Conservation (phyloP, 1,284 basidiomycete genomes). For the Tilletia indica region DNA sequence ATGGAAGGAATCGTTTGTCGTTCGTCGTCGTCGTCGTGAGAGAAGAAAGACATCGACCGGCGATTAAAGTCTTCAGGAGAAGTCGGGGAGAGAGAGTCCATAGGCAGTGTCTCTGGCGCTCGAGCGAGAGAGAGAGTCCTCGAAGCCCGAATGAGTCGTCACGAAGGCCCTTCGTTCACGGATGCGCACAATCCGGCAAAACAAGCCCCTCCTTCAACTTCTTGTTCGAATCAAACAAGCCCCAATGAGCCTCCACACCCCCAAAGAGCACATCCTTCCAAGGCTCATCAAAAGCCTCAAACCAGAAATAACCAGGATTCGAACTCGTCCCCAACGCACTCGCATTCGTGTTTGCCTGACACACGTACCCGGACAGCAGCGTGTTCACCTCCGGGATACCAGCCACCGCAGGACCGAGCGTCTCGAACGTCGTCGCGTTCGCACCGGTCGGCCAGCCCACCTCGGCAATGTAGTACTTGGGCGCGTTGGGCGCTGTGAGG, state of each 20-base stretch:
- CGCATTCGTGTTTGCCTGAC: slow-evolving; percentile 74
- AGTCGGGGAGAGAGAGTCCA: too few species aligned
- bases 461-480: slow-evolving; percentile 74
- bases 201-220: slow-evolving; percentile 51
- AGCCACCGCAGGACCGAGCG: slow-evolving; percentile 33
- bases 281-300: slow-evolving; percentile 74
- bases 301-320: slow-evolving; percentile 27
- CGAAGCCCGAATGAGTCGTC: too few species aligned
- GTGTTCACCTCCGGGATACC: slow-evolving; percentile 39
- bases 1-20: too few species aligned
- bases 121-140: too few species aligned
- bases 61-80: too few species aligned
- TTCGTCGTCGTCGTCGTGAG: too few species aligned
- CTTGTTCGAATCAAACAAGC: slow-evolving; percentile 32
- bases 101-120: too few species aligned
- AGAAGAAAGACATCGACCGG: too few species aligned
- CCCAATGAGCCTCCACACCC: slow-evolving; percentile 71
- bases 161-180: slow-evolving; percentile 25
- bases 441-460: slow-evolving; percentile 85
- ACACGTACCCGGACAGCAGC: slow-evolving; percentile 82
- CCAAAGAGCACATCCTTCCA: slow-evolving; percentile 78
- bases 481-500: slow-evolving; percentile 64
- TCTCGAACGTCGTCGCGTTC: slow-evolving; percentile 30
- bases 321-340: not conserved
- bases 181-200: slow-evolving; percentile 58